Conservation (phyloP, 2,329 filamentous ascomycete genomes). For the Colletotrichum destructivum region DNA sequence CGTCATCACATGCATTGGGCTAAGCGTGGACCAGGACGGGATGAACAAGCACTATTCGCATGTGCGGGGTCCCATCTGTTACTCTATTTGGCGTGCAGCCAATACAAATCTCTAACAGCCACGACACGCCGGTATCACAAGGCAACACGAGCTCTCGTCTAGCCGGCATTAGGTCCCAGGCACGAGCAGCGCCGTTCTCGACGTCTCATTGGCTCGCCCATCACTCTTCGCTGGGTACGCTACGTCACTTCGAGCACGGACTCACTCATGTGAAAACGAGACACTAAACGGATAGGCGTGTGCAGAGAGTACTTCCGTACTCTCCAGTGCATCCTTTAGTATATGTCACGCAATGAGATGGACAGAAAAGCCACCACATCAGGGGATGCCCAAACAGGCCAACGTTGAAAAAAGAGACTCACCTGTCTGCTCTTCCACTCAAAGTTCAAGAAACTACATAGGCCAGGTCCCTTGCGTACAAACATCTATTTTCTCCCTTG, state of each 20-base stretch:
- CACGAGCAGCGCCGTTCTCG: slow-evolving; percentile 7
- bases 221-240: not conserved
- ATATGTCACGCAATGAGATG: no score
- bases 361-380: no score
- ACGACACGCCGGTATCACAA: not conserved
- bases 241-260: slow-evolving; percentile 39
- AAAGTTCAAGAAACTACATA: no score
- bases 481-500: no score
- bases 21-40: slow-evolving; percentile 21
- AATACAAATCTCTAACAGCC: not conserved
- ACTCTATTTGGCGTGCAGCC: fast-evolving
- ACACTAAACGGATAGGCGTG: not conserved
- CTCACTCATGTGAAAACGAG: slow-evolving; percentile 38
- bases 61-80: slow-evolving; percentile 6
- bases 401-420: slow-evolving; percentile 2
- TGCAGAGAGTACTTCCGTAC: not conserved
- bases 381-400: slow-evolving; percentile 4
- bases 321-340: not conserved
- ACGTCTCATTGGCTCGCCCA: slow-evolving; percentile 9
- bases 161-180: slow-evolving; percentile 43
- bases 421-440: no score
- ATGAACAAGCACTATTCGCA: slow-evolving; percentile 34
- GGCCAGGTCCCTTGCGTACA: no score
- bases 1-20: slow-evolving; percentile 42
- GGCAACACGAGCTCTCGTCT: slow-evolving; percentile 30